A percentile compares a stretch with the other conserved stretches of the same genome.
Conservation (phyloP, 1,139 yeast genomes). For the Debaryomyces fabryi region DNA sequence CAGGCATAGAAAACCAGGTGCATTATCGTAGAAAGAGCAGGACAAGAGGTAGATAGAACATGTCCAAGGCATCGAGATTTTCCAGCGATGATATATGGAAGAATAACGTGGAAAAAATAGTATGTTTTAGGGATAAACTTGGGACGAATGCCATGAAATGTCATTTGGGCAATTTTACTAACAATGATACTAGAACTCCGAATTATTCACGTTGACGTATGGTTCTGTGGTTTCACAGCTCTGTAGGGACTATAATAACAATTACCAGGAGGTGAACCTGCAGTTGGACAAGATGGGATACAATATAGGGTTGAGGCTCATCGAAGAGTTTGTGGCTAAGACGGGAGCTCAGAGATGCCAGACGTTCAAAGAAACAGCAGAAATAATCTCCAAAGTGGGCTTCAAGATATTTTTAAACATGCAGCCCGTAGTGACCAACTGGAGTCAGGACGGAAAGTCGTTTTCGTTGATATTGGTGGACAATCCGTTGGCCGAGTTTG, state of each 20-base stretch:
- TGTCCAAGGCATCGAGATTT: slow-evolving; percentile 57
- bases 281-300: slow-evolving; percentile 94
- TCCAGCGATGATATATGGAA: slow-evolving; percentile 94
- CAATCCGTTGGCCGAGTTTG: slow-evolving; percentile 93
- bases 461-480: slow-evolving; percentile 77
- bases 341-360: slow-evolving; percentile 83
- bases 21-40: not conserved
- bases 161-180: slow-evolving; percentile 12
- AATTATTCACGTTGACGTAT: slow-evolving; percentile 86
- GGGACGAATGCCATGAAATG: not conserved
- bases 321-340: slow-evolving; percentile 90
- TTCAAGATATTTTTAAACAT: slow-evolving; percentile 87
- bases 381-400: slow-evolving; percentile 81
- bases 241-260: slow-evolving; percentile 77
- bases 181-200: slow-evolving; percentile 61
- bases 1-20: not conserved
- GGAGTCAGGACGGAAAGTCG: slow-evolving; percentile 75
- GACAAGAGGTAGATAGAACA: slow-evolving; percentile 16
- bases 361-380: slow-evolving; percentile 84
- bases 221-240: slow-evolving; percentile 95
- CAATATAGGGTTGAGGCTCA: slow-evolving; percentile 86
- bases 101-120: slow-evolving; percentile 82
- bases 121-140: slow-evolving; percentile 33
- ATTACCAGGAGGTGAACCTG: slow-evolving; percentile 76
- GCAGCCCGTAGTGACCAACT: slow-evolving; percentile 73